Evolutionary conservation across 345 rosid genomes (phyloP).

Genomic region (Eucalyptus globulus): DNA sequence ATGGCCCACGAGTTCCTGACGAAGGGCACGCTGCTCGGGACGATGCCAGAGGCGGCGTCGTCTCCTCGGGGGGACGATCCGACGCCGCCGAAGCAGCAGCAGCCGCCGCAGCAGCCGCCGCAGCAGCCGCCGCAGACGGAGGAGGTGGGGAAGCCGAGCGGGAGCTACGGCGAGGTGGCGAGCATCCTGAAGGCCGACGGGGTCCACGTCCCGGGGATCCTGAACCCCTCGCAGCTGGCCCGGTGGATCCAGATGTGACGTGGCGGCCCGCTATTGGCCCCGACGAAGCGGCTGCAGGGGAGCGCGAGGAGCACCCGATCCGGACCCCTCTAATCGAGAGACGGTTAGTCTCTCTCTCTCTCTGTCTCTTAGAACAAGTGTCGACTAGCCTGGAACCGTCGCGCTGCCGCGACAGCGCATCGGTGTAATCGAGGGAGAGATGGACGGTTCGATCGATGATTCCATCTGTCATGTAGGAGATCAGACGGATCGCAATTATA

Average conservation of each 20-base stretch:
- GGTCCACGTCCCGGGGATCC: slow-evolving; percentile 52
- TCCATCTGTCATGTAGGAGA: not conserved
- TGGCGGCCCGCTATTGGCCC: not conserved
- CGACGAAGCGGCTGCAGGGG: not conserved
- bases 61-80: not conserved
- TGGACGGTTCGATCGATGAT: not conserved
- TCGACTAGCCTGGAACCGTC: not conserved
- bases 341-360: not conserved
- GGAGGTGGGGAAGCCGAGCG: slow-evolving; percentile 1
- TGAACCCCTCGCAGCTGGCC: slow-evolving; percentile 63
- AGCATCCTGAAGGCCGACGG: slow-evolving; percentile 42
- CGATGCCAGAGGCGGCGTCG: slow-evolving; percentile 18
- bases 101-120: not conserved
- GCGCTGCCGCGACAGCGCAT: not conserved
- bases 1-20: slow-evolving; percentile 75
- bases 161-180: slow-evolving; percentile 56
- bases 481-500: not conserved
- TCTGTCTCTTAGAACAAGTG: not conserved
- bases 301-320: not conserved
- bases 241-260: slow-evolving; percentile 61
- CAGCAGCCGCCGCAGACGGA: not conserved
- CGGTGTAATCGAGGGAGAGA: not conserved
- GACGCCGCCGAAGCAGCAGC: not conserved
- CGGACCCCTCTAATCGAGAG: not conserved
- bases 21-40: slow-evolving; percentile 68